Evolutionary conservation across 2,329 filamentous ascomycete species (phyloP).

Genomic region (Botrytis galanthina): DNA sequence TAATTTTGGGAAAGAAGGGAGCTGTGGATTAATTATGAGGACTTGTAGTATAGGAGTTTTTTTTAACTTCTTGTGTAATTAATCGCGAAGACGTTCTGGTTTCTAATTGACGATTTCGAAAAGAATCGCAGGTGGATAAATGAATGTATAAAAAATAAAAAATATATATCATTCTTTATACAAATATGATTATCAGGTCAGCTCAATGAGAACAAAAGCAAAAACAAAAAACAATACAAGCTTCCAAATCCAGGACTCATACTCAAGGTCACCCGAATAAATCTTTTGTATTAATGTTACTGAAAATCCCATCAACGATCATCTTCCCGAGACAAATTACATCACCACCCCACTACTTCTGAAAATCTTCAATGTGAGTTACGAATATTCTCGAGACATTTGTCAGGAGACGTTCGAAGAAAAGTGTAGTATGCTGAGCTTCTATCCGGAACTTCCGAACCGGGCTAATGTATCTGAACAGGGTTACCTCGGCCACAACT

Average conservation of each 20-base stretch:
- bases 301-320: neutral
- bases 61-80: neutral
- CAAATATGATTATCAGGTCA: neutral
- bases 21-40: accelerated
- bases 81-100: neutral
- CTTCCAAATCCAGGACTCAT: neutral
- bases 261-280: neutral
- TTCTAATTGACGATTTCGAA: neutral
- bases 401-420: neutral
- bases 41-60: neutral
- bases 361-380: neutral
- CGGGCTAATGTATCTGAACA: neutral
- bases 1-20: neutral
- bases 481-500: neutral
- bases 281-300: accelerated
- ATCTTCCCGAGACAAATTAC: too few species aligned
- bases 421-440: neutral
- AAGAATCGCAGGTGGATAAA: neutral
- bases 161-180: neutral
- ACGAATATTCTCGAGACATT: neutral
- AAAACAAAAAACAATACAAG: neutral
- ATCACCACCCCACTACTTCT: neutral
- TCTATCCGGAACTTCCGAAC: neutral
- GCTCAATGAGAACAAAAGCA: neutral
- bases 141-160: neutral